These are phyloP conservation scores for Eucalyptus tenuipes DNA, from an alignment of 345 rosid genomes.

Conservation along the genomic window DNA sequence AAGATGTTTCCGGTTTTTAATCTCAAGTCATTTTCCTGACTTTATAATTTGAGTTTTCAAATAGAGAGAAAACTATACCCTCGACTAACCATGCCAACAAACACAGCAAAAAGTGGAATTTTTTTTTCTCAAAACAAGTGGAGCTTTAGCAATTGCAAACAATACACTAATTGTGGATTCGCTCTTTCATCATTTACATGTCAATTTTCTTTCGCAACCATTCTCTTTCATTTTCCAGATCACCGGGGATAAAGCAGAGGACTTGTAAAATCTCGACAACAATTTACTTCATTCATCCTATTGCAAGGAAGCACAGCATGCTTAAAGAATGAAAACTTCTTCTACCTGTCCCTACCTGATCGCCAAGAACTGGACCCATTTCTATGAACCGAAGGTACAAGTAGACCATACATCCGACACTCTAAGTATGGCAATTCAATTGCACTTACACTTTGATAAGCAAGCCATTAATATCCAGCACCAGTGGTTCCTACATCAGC, in stretches of 20 bases:
- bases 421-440: not conserved
- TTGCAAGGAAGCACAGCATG: not conserved
- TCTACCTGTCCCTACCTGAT: not conserved
- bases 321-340: not conserved
- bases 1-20: not conserved
- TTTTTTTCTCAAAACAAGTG: not conserved
- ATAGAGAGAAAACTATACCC: not conserved
- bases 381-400: not conserved
- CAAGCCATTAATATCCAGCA: not conserved
- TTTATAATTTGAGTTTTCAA: not conserved
- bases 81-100: not conserved
- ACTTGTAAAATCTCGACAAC: not conserved
- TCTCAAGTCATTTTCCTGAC: not conserved
- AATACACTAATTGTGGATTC: not conserved
- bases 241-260: not conserved
- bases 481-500: not conserved
- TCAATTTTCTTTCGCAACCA: not conserved
- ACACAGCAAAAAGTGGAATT: not conserved
- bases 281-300: not conserved
- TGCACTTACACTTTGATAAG: not conserved
- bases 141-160: not conserved
- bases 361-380: not conserved
- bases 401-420: not conserved
- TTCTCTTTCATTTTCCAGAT: not conserved
- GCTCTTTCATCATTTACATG: not conserved